Evolutionary conservation across 2,329 filamentous ascomycete genomes (phyloP).

Genomic region (Epichloe hybrida): DNA sequence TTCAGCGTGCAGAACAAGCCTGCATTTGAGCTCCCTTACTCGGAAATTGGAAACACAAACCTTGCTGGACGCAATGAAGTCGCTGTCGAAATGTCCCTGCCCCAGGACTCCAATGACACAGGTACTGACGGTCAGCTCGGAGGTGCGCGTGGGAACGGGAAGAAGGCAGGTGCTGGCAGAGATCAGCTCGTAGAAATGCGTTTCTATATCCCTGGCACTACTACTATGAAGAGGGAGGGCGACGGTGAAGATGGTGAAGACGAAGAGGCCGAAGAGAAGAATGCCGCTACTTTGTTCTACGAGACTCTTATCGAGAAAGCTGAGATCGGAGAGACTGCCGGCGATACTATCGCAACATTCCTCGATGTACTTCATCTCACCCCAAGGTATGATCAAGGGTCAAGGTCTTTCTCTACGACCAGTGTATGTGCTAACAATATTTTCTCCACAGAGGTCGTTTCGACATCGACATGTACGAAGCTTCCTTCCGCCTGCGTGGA

Average conservation of each 20-base stretch:
- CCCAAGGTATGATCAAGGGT: conserved; percentile 47
- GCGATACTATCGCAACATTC: conserved; percentile 95
- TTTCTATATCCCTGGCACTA: conserved; percentile 92
- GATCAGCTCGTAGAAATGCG: conserved; percentile 98
- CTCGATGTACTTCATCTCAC: conserved; percentile 93
- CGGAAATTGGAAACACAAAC: conserved; percentile 96
- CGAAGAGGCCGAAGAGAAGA: conserved; percentile 59
- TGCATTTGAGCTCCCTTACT: conserved; percentile 92
- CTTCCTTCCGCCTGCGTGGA: conserved; percentile 87
- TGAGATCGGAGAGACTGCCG: conserved; percentile 97
- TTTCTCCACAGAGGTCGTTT: conserved; percentile 67
- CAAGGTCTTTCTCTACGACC: neutral
- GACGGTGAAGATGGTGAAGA: conserved; percentile 55
- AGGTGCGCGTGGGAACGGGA: conserved; percentile 62
- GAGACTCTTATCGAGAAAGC: conserved; percentile 97
- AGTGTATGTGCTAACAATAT: neutral
- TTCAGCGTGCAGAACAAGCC: conserved; percentile 97
- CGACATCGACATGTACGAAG: conserved; percentile 99
- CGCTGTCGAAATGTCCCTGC: conserved; percentile 80
- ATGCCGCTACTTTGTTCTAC: conserved; percentile 94
- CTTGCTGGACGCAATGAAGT: conserved; percentile 96
- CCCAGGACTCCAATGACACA: conserved; percentile 56
- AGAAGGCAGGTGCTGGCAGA: conserved; percentile 75
- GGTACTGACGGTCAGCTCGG: conserved; percentile 61
- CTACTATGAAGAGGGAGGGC: conserved; percentile 55